Conservation (phyloP, 371 early-diverging fungal genomes). For the Circinella minor region DNA sequence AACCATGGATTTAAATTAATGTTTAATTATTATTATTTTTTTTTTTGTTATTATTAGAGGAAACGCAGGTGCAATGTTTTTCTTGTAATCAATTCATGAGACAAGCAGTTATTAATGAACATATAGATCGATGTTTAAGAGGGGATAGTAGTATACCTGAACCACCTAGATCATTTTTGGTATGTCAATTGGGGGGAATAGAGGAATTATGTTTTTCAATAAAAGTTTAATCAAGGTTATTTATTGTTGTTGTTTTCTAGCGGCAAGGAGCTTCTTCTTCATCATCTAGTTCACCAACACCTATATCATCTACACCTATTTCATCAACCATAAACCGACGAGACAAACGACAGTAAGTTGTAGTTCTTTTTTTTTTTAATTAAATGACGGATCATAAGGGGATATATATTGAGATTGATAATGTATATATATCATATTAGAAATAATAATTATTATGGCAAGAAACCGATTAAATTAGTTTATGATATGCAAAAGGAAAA, state of each 20-base stretch:
- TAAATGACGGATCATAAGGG: neutral
- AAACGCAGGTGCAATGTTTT: conserved; percentile 34
- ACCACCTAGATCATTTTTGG: neutral
- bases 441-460: conserved; percentile 6
- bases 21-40: too few relatives aligned
- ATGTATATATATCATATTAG: neutral
- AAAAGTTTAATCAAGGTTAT: too few relatives aligned
- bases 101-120: conserved; percentile 32
- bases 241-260: neutral
- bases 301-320: conserved; percentile 5
- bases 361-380: neutral
- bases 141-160: conserved; percentile 21
- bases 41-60: conserved; percentile 2
- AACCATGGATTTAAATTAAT: too few relatives aligned
- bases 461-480: conserved; percentile 47
- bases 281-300: neutral
- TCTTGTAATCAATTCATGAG: conserved; percentile 35
- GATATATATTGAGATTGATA: neutral
- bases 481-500: conserved; percentile 52
- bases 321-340: neutral
- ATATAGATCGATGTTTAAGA: conserved; percentile 41
- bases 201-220: too few relatives aligned
- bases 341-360: neutral
- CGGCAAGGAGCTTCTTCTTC: conserved; percentile 14
- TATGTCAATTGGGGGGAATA: too few relatives aligned